phyloP scores from a whole-genome alignment of 1,139 yeast species.

The Diutina siamensis region DNA sequence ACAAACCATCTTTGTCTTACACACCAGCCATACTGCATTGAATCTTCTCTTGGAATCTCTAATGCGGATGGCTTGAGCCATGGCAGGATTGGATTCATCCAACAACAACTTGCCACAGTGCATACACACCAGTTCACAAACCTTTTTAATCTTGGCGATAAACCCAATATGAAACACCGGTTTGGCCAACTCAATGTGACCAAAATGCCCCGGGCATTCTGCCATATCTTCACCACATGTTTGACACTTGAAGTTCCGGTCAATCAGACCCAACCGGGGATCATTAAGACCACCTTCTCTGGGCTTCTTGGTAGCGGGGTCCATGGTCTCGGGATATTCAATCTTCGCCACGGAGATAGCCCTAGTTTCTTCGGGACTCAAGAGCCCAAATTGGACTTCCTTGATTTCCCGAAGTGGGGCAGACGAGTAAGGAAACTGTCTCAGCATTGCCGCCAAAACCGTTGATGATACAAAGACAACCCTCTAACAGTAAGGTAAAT shows the following conservation, averaged over 20 bases:
- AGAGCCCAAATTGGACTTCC: constrained; percentile 95
- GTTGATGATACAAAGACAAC: constrained; percentile 3
- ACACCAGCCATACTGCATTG: constrained; percentile 89
- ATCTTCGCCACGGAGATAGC: constrained; percentile 96
- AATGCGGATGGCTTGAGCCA: constrained; percentile 81
- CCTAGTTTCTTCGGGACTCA: constrained; percentile 95
- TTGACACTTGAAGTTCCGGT: constrained; percentile 93
- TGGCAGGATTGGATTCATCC: constrained; percentile 77
- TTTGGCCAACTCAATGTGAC: constrained; percentile 95
- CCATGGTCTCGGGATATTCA: constrained; percentile 98
- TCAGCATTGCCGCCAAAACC: neutral
- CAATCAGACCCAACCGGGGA: constrained; percentile 94
- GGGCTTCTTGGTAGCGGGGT: constrained; percentile 88
- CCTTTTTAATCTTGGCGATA: constrained; percentile 85
- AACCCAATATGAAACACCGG: constrained; percentile 98
- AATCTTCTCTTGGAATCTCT: constrained; percentile 93
- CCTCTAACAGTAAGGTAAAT: neutral
- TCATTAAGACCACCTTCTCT: constrained; percentile 96
- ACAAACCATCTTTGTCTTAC: constrained; percentile 90
- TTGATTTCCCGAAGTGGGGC: constrained; percentile 95
- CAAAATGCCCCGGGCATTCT: constrained; percentile 99
- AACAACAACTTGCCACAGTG: constrained; percentile 91
- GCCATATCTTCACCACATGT: constrained; percentile 99
- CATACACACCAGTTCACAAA: constrained; percentile 94
- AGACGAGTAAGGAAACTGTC: constrained; percentile 82